A percentile compares a stretch with the other conserved stretches of the same genome.
Conservation (phyloP, 225 moss, liverwort and hornwort genomes). For the Polytrichum commune region DNA sequence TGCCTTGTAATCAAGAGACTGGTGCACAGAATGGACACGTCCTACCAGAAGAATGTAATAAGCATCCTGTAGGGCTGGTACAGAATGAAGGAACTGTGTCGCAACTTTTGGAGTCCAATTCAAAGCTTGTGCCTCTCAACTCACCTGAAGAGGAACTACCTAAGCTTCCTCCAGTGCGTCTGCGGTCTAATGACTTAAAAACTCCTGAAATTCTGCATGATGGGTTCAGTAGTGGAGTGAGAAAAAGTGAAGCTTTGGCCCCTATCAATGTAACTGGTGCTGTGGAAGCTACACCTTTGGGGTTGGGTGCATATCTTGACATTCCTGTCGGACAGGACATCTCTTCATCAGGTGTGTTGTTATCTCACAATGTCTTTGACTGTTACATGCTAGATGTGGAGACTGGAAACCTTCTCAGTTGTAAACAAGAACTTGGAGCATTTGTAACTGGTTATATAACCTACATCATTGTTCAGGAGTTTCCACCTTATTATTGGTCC, state of each 20-base stretch:
- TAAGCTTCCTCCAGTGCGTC: conserved; percentile 81
- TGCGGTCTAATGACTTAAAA: conserved; percentile 80
- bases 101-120: conserved; percentile 41
- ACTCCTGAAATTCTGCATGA: conserved; percentile 51
- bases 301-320: conserved; percentile 88
- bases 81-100: conserved; percentile 43
- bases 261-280: conserved; percentile 40
- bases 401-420: background rate
- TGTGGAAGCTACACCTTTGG: conserved; percentile 53
- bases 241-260: conserved; percentile 44
- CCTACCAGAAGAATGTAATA: conserved; percentile 16
- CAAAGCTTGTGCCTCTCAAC: conserved; percentile 43
- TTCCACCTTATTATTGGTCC: too few relatives aligned
- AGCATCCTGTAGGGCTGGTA: conserved; percentile 11
- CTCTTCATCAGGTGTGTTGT: conserved; percentile 68
- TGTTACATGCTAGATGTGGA: background rate
- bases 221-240: conserved; percentile 39
- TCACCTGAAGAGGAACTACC: conserved; percentile 73
- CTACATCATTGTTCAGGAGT: too few relatives aligned
- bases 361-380: background rate
- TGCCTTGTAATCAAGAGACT: conserved; percentile 8
- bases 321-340: conserved; percentile 95
- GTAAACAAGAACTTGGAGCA: too few relatives aligned
- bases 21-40: conserved; percentile 12
- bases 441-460: too few relatives aligned